Evolutionary conservation across 306 rosid species (phyloP).

Genomic region (Cucumis sativus): DNA sequence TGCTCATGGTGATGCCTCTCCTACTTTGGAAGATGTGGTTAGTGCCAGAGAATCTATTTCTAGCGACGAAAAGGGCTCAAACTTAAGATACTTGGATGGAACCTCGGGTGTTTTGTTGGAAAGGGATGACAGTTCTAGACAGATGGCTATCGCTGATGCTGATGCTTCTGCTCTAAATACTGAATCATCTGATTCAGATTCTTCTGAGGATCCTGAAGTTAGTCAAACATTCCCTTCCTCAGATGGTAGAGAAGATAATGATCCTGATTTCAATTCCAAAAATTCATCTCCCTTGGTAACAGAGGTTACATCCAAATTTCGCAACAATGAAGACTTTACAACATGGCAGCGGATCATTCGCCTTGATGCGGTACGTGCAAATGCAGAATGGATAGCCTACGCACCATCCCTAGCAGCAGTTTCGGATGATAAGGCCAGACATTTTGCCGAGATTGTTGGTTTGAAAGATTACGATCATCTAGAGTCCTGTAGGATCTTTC

Average conservation of each 20-base stretch:
- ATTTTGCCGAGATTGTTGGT: conserved; percentile 82
- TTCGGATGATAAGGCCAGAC: conserved; percentile 48
- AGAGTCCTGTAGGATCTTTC: conserved; percentile 71
- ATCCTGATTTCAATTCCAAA: conserved; percentile 31
- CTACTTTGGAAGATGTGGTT: conserved; percentile 77
- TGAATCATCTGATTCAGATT: conserved; percentile 83
- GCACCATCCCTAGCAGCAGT: conserved; percentile 56
- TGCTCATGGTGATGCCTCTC: conserved; percentile 48
- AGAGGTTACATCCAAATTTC: conserved; percentile 32
- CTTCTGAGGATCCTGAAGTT: conserved; percentile 70
- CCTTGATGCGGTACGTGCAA: conserved; percentile 91
- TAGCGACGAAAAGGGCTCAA: conserved; percentile 61
- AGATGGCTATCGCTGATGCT: conserved; percentile 43
- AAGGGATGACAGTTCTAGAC: conserved; percentile 42
- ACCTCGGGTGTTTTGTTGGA: conserved; percentile 56
- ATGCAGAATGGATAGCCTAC: conserved; percentile 73
- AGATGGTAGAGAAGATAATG: conserved; percentile 45
- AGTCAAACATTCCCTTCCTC: conserved; percentile 49
- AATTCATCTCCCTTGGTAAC: conserved; percentile 41
- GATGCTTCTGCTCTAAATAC: conserved; percentile 32
- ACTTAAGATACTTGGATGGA: conserved; percentile 46
- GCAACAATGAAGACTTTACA: conserved; percentile 56
- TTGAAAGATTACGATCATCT: conserved; percentile 88
- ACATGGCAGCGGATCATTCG: conserved; percentile 97
- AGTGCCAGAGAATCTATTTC: conserved; percentile 85